Evolutionary conservation across 2,329 filamentous ascomycete genomes (phyloP).

Genomic region (Leptographium galeiforme): DNA sequence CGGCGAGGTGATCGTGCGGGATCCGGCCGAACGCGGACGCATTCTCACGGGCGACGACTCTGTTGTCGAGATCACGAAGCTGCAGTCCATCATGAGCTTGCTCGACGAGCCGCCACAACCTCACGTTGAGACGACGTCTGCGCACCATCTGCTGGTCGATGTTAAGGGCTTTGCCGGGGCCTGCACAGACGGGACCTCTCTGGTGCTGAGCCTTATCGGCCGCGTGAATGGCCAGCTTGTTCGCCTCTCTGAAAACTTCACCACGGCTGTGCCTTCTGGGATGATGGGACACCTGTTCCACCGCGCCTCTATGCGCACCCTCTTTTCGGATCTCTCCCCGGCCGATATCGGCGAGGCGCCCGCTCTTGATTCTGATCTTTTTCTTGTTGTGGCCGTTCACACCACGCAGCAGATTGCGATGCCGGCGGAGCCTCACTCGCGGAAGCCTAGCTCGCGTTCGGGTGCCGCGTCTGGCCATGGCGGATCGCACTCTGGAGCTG

Average conservation of each 20-base stretch:
- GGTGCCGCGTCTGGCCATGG: slow-evolving; percentile 22
- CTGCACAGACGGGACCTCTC: slow-evolving; percentile 58
- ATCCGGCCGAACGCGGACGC: slow-evolving; percentile 68
- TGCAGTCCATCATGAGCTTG: slow-evolving; percentile 94
- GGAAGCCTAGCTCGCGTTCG: slow-evolving; percentile 30
- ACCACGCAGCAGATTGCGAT: slow-evolving; percentile 37
- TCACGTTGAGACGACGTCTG: slow-evolving; percentile 51
- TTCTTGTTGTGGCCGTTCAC: slow-evolving; percentile 70
- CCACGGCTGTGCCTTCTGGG: slow-evolving; percentile 61
- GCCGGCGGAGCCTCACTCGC: slow-evolving; percentile 1
- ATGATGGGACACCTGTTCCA: slow-evolving; percentile 52
- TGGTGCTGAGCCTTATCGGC: slow-evolving; percentile 66
- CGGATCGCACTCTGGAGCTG: slow-evolving; percentile 13
- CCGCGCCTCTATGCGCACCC: slow-evolving; percentile 60
- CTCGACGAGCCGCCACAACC: slow-evolving; percentile 67
- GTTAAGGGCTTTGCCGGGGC: slow-evolving; percentile 70
- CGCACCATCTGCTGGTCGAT: slow-evolving; percentile 75
- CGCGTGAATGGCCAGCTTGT: slow-evolving; percentile 51
- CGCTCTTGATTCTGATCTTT: slow-evolving; percentile 59
- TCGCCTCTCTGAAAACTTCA: slow-evolving; percentile 71
- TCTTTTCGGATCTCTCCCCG: slow-evolving; percentile 77
- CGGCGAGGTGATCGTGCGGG: slow-evolving; percentile 88
- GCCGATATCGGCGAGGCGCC: slow-evolving; percentile 54
- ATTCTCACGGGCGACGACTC: slow-evolving; percentile 88
- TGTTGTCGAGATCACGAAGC: slow-evolving; percentile 74